Base-by-base conservation (phyloP, 83 land plant species). In the Thuja plicata region DNA sequence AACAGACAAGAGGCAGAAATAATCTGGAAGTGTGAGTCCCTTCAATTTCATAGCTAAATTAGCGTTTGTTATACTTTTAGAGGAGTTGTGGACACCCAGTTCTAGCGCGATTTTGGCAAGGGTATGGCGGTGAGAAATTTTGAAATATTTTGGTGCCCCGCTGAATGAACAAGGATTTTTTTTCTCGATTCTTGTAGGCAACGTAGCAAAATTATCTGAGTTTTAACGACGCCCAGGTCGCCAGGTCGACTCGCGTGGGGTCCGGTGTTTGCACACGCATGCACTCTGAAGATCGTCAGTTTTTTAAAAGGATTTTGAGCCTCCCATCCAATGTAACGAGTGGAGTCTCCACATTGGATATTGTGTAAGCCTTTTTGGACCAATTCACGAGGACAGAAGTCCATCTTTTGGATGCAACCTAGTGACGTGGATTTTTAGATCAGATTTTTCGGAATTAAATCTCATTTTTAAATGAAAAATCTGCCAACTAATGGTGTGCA, bases 231-330 rank as follows among this genome's bases (percentile, higher is more conserved):
- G 79, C 17, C 0, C 40, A 76, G 79, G 79, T 76, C 17, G 38
- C 79, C 38, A 76, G 79, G 35, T 76, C 79, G 79, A 76, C 5
- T 76, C 79, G 37, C 79, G 15, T 76, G 79, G 79, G 79, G 79
- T 34, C 79, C 79, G 3, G 3, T 1, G 78, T 30, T 73, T 30
- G 12, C 78, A 30, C 11, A 21, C 32, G 37, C 35, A 34, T n/a
- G 76, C 76, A 32, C 34, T 71, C 76, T 71, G 32, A 19, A 8
- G 15, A 10, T 73, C 32, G 37, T 34, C 78, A 21, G 32, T 30
- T 15, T 16, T 32, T 2, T 0, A n/a, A 11, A n/a, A 1, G 15
- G 0, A 32, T 11, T n/a, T 12, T n/a, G 78, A 74, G n/a, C 35
- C 10, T 8, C 11, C 11, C 12, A n/a, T 73, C 30, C 13, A 9